phyloP scores from a whole-genome alignment of 352 stramenopile species.

The Pythium rishiriense region DNA sequence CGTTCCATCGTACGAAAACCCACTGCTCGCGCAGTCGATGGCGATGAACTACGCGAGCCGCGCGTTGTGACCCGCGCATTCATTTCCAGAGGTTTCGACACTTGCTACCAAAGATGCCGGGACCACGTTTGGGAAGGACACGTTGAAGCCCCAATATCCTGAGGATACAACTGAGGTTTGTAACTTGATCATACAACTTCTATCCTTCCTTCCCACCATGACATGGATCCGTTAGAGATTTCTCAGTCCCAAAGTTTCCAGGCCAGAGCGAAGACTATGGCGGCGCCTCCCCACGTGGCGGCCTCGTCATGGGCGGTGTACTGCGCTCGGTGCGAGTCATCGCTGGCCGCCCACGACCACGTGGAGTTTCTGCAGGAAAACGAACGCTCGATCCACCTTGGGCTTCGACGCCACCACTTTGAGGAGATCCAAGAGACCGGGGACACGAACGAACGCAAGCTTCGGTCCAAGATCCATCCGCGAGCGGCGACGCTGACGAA shows the following conservation, averaged over 20 bases:
- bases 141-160: conserved; percentile 9
- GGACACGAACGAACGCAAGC: conserved; percentile 19
- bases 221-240: not conserved
- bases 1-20: conserved; percentile 28
- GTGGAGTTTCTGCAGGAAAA: conserved; percentile 55
- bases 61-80: conserved; percentile 5
- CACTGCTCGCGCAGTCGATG: conserved; percentile 18
- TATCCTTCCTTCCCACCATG: conserved; percentile 1
- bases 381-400: conserved; percentile 48
- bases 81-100: not conserved
- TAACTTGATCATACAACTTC: conserved; percentile 3
- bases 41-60: conserved; percentile 10
- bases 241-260: not conserved
- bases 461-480: conserved; percentile 10
- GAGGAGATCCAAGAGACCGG: conserved; percentile 15
- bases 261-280: not conserved
- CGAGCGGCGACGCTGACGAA: conserved; percentile 39
- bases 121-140: not conserved
- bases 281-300: not conserved
- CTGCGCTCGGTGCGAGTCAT: conserved; percentile 23
- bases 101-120: not conserved
- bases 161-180: conserved; percentile 12
- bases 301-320: conserved; percentile 20
- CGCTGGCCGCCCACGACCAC: conserved; percentile 27
- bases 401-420: conserved; percentile 39